Percentiles rank a stretch among this genome's conserved stretches.
These are phyloP conservation scores for Phaeosphaeriaceae sp. DNA, from an alignment of 2,329 filamentous ascomycete genomes.

Conservation along the genomic window DNA sequence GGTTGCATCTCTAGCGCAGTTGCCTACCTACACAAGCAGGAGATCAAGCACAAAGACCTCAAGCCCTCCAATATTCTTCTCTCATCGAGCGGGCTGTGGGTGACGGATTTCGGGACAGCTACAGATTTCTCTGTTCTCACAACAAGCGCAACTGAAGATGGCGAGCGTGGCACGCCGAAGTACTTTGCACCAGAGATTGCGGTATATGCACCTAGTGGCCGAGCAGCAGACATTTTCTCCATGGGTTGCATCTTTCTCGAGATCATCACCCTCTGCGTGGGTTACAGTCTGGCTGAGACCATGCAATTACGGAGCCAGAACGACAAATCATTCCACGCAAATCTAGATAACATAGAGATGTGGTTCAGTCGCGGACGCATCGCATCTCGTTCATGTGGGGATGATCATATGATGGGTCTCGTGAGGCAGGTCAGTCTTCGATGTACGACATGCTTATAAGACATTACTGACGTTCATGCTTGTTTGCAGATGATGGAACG, in stretches of 20 bases:
- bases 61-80: constrained; percentile 19
- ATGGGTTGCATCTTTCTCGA: constrained; percentile 22
- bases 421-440: not conserved
- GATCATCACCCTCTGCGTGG: constrained; percentile 3
- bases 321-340: constrained; percentile 3
- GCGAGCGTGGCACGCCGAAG: constrained; percentile 20
- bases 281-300: not conserved
- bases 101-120: constrained; percentile 23
- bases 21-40: constrained; percentile 18
- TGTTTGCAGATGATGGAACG: not conserved
- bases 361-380: constrained; percentile 3
- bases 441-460: too few species aligned
- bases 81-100: constrained; percentile 10
- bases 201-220: constrained; percentile 9
- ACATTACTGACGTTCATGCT: too few species aligned
- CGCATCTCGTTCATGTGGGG: not conserved
- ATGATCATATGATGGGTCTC: constrained; percentile 2
- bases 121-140: constrained; percentile 20
- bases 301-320: constrained; percentile 1
- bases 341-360: not conserved
- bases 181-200: constrained; percentile 24
- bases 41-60: constrained; percentile 26
- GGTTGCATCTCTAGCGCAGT: constrained; percentile 17
- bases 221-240: constrained; percentile 21
- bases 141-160: constrained; percentile 17